Evolutionary conservation across 1,139 yeast genomes (phyloP), one percentile per base, ranked within the genome.

Genomic region (Spathaspora sp.): DNA sequence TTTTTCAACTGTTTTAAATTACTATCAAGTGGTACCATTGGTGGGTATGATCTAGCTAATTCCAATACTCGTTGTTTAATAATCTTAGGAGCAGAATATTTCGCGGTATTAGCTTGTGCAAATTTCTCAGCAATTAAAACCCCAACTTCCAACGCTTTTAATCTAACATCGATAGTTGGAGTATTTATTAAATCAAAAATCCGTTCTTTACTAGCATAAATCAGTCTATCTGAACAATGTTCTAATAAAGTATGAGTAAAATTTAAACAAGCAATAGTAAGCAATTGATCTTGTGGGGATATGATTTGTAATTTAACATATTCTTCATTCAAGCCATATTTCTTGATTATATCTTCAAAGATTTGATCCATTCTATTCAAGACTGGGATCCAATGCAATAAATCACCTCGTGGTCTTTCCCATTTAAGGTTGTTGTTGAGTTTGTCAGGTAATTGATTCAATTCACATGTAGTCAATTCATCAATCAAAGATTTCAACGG

Each of bases 361-460:
- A 88, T 74, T 11, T 72, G 76, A 60, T 90, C 97, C 56, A 90
- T 82, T 54, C 85, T 73, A 62, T 90, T 86, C 54, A 91, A 70
- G 1, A 89, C 80, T 0, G 85, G 78, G 17, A 88, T 77, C 95
- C 96, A 91, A 50, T 84, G 85, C 53, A 78, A 78, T 40, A 91
- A 64, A 54, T 88, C 91, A 25, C 89, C 90, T 49, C 82, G 73
- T 2, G 91, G 86, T 40, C 85, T 71, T 51, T 80, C 78, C 91
- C 93, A 85, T 34, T 43, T 46, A 49, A 67, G 54, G 49, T 74
- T 65, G 11, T 53, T 55, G 7, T 49, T 48, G 39, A 78, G 60
- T 36, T 54, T 55, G 5, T 46, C 45, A 1, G 75, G 68, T 44
- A 80, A 68, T 41, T 67, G 67, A 9, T 54, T 54, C n/a, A 56